phyloP scores from a whole-genome alignment of 768 basidiomycete genomes.

The Lentinula edodes region DNA sequence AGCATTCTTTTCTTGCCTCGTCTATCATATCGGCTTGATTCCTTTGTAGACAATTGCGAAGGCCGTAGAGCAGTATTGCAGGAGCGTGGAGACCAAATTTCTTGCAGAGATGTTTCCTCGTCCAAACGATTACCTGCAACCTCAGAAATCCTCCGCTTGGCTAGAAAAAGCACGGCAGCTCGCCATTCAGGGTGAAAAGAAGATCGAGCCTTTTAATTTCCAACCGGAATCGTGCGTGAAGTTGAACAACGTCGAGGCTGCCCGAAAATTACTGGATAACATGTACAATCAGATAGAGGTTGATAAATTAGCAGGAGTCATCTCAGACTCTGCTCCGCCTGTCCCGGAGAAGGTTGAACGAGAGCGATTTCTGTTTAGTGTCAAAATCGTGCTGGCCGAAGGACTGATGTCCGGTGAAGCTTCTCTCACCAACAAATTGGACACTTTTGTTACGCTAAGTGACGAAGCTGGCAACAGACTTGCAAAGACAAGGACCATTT shows the following conservation, averaged over 20 bases:
- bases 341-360: constrained; percentile 66
- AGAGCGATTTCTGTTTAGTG: constrained; percentile 79
- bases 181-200: constrained; percentile 76
- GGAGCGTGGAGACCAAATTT: constrained; percentile 82
- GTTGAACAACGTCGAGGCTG: constrained; percentile 94
- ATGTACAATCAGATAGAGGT: constrained; percentile 91
- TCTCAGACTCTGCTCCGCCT: constrained; percentile 55
- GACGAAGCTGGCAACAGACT: constrained; percentile 86
- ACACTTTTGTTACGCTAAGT: constrained; percentile 92
- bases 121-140: constrained; percentile 69
- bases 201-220: constrained; percentile 93
- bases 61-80: constrained; percentile 88
- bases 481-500: constrained; percentile 94
- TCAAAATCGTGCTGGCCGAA: constrained; percentile 92
- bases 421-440: constrained; percentile 63
- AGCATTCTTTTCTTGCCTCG: neutral
- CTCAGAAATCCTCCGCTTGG: constrained; percentile 85
- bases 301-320: constrained; percentile 71
- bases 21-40: neutral
- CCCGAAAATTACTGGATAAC: constrained; percentile 84
- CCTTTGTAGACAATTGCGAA: constrained; percentile 76
- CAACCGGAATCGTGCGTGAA: constrained; percentile 92
- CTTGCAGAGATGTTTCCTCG: constrained; percentile 94
- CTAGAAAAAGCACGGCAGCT: constrained; percentile 81
- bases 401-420: constrained; percentile 73